Conservation (phyloP, 2,329 filamentous ascomycete genomes). For the Catunica adiposa region DNA sequence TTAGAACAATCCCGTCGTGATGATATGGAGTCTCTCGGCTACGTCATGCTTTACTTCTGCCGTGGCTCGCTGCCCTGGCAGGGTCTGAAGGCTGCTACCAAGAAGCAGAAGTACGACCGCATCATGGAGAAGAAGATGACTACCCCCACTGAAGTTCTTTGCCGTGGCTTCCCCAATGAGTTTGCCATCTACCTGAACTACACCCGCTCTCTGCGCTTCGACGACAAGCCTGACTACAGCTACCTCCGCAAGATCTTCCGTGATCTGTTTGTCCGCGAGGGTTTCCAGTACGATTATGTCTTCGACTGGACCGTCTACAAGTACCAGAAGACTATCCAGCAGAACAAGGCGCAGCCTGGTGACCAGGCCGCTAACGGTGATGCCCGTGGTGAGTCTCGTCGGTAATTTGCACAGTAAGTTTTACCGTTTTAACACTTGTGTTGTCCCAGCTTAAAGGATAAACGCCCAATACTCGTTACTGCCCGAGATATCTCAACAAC, state of each 20-base stretch:
- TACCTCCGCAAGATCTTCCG: constrained; percentile 99
- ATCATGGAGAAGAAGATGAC: constrained; percentile 99
- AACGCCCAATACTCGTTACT: neutral
- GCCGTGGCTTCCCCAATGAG: constrained; percentile 97
- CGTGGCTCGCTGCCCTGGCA: constrained; percentile 98
- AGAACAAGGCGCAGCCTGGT: constrained; percentile 54
- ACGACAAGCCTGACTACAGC: constrained; percentile 99
- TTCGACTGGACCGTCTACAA: constrained; percentile 99
- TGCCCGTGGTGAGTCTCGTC: constrained; percentile 42
- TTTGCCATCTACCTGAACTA: constrained; percentile 99
- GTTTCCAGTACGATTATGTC: constrained; percentile 99
- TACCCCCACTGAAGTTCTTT: constrained; percentile 92
- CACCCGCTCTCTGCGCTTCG: constrained; percentile 93
- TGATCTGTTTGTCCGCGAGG: constrained; percentile 94
- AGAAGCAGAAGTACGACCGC: constrained; percentile 99
- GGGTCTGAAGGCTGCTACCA: constrained; percentile 92
- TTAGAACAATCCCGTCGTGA: constrained; percentile 94
- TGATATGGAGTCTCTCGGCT: constrained; percentile 97
- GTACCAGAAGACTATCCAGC: constrained; percentile 97
- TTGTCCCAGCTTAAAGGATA: neutral
- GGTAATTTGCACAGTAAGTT: constrained; percentile 5
- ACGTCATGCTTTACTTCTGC: constrained; percentile 99
- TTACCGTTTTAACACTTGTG: constrained; percentile 8
- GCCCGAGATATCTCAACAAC: neutral
- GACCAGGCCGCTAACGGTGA: no score